Evolutionary conservation across 78 protist species (phyloP), one percentile per base, ranked within the genome.

Genomic region (Ministeria vibrans): DNA sequence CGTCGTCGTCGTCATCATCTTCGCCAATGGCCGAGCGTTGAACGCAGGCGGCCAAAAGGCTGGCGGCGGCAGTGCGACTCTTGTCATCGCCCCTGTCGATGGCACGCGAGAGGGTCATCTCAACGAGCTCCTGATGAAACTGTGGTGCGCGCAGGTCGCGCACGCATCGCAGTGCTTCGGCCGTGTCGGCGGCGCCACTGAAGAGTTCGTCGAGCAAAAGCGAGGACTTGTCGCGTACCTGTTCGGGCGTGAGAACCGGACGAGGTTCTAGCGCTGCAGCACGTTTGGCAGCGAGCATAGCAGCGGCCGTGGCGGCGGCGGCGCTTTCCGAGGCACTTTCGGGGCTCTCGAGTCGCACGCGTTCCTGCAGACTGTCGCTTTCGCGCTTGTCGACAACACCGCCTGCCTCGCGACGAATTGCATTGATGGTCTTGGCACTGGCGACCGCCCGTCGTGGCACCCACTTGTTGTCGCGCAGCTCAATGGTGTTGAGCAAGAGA

Each of bases 341-440:
- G n/a, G n/a, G n/a, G n/a, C n/a, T n/a, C n/a, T n/a, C n/a, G n/a
- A n/a, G n/a, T n/a, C n/a, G n/a, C n/a, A n/a, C n/a, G n/a, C n/a
- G n/a, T n/a, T n/a, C n/a, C n/a, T n/a, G n/a, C n/a, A n/a, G n/a
- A n/a, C n/a, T n/a, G n/a, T n/a, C n/a, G n/a, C n/a, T n/a, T n/a
- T n/a, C n/a, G 55, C 55, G n/a, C 66, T 61, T 61, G 9, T 25
- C 36, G 15, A 5, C 28, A n/a, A 5, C 66, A 5, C 27, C 22
- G 66, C 38, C 66, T 11, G 83, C 83, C 55, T 80, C 72, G n/a
- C 23, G n/a, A 69, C 71, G 84, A 11, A 80, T 25, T 53, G 69
- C 78, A 7, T 9, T 78, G 0, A 80, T 49, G 28, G 74, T 80
- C 61, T 45, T 71, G 25, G 84, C 68, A 0, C 45, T 39, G 44